Evolutionary conservation across 768 basidiomycete species (phyloP).

Genomic region (Trametes maxima): DNA sequence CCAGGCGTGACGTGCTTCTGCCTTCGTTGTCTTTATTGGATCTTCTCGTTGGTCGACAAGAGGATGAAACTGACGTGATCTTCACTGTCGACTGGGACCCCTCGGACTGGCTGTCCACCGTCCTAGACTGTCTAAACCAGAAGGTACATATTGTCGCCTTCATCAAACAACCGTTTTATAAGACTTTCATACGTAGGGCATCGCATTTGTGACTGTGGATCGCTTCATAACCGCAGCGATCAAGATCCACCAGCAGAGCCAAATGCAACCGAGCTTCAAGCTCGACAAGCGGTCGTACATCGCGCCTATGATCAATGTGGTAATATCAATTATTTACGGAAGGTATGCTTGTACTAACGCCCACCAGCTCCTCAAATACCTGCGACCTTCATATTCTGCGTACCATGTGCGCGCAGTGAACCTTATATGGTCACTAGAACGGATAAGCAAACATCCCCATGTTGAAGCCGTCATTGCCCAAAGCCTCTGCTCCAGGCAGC

Average conservation of each 20-base stretch:
- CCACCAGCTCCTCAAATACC: conserved; percentile 67
- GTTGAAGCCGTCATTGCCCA: conserved; percentile 82
- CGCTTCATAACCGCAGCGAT: conserved; percentile 59
- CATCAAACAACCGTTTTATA: neutral
- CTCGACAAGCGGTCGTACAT: conserved; percentile 61
- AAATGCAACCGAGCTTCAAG: conserved; percentile 52
- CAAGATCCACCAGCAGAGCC: conserved; percentile 51
- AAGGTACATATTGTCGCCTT: conserved; percentile 42
- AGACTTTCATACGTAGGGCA: conserved; percentile 38
- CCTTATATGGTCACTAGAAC: conserved; percentile 80
- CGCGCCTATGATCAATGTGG: conserved; percentile 58
- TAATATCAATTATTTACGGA: conserved; percentile 28
- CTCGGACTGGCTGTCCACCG: conserved; percentile 56
- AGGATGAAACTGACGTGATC: conserved; percentile 34
- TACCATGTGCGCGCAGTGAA: conserved; percentile 84
- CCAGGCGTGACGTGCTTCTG: conserved; percentile 51
- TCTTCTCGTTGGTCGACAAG: conserved; percentile 49
- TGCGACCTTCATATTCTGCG: conserved; percentile 61
- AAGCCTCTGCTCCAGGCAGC: conserved; percentile 60
- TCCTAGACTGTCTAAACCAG: conserved; percentile 57
- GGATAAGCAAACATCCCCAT: conserved; percentile 53
- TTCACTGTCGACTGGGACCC: conserved; percentile 60
- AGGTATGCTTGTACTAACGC: neutral
- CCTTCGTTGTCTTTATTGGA: conserved; percentile 53
- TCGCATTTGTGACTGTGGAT: conserved; percentile 72